phyloP scores from a whole-genome alignment of 352 stramenopile species.

The Blastocystis hominis region DNA sequence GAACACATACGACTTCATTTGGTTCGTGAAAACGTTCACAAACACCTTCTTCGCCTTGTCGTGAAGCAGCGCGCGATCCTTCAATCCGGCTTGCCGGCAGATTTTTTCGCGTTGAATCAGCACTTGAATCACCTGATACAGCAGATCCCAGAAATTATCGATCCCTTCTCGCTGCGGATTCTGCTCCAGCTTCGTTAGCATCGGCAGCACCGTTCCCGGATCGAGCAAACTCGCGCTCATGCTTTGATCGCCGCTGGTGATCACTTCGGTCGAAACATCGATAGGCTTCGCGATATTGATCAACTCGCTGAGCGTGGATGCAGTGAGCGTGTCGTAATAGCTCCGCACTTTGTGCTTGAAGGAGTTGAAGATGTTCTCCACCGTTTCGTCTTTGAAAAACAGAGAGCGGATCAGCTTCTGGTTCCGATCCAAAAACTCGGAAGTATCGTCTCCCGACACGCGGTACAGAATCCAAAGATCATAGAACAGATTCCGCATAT shows the following conservation, averaged over 20 bases:
- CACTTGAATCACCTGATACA: neutral
- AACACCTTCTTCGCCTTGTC: neutral
- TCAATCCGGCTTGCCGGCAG: neutral
- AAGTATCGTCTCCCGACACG: neutral
- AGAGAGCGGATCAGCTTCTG: neutral
- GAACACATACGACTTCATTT: neutral
- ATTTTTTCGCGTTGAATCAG: neutral
- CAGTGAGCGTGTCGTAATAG: neutral
- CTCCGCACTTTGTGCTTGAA: neutral
- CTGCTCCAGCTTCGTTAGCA: neutral
- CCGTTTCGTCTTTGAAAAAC: constrained; percentile 33
- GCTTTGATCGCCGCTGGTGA: neutral
- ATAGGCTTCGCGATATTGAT: neutral
- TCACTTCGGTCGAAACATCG: neutral
- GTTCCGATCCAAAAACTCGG: neutral
- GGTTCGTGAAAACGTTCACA: neutral
- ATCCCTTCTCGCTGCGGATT: neutral
- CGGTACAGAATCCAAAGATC: constrained; percentile 2
- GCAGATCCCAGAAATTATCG: constrained; percentile 27
- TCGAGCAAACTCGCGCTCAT: neutral
- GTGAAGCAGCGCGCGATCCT: neutral
- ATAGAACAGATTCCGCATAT: neutral
- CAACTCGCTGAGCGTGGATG: neutral
- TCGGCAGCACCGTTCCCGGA: neutral
- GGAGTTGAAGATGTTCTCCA: constrained; percentile 19